These are phyloP conservation scores for Pistacia atlantica DNA, from an alignment of 345 rosid genomes.

Conservation along the genomic window DNA sequence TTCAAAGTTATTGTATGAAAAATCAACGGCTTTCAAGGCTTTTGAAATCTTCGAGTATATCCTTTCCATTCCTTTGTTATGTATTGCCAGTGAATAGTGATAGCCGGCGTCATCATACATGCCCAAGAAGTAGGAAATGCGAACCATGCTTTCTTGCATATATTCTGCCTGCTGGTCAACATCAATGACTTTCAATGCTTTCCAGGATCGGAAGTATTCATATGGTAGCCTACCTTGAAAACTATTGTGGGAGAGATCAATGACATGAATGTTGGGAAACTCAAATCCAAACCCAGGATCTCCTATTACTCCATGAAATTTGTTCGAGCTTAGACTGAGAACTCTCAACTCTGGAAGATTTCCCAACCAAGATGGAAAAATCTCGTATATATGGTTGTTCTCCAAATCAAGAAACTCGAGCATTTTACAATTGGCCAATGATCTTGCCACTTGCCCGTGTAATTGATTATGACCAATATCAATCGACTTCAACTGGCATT, in stretches of 20 bases:
- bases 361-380: slow-evolving; percentile 30
- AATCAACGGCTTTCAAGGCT: neutral
- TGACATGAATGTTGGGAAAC: slow-evolving; percentile 10
- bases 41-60: slow-evolving; percentile 1
- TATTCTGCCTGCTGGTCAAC: neutral
- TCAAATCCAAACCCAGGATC: neutral
- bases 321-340: slow-evolving; percentile 13
- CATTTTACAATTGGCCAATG: neutral
- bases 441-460: neutral
- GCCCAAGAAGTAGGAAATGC: no score
- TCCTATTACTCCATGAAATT: neutral
- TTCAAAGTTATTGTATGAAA: no score
- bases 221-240: slow-evolving; percentile 21
- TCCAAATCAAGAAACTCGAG: neutral
- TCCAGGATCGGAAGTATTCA: slow-evolving; percentile 15
- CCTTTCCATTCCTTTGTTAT: slow-evolving; percentile 9
- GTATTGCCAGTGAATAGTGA: slow-evolving; percentile 11
- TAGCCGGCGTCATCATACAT: neutral
- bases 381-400: neutral
- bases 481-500: no score
- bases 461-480: no score
- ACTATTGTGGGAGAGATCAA: slow-evolving; percentile 19
- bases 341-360: neutral
- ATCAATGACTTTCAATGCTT: slow-evolving; percentile 24
- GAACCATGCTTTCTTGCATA: neutral